Evolutionary conservation across 2,329 filamentous ascomycete genomes (phyloP).

Genomic region (Chaetomium sp.): DNA sequence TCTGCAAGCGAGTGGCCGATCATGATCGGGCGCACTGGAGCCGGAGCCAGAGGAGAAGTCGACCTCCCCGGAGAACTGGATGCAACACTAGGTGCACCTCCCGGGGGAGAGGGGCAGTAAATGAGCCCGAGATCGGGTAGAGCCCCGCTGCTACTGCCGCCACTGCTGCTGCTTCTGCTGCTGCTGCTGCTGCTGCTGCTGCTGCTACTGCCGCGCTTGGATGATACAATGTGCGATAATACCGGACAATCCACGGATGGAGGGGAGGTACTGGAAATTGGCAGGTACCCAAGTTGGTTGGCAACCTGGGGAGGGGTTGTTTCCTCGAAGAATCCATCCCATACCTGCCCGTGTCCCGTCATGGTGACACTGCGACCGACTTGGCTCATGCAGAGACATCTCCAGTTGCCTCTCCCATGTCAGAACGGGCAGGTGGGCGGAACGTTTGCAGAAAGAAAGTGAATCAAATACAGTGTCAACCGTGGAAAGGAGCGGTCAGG

Average conservation of each 20-base stretch:
- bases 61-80: neutral
- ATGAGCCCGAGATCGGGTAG: slow-evolving; percentile 12
- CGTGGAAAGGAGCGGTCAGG: slow-evolving; percentile 4
- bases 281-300: too few relatives aligned
- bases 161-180: too few relatives aligned
- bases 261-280: neutral
- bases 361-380: slow-evolving; percentile 7
- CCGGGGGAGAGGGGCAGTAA: neutral
- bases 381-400: neutral
- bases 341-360: neutral
- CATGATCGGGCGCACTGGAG: neutral
- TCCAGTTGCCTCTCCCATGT: neutral
- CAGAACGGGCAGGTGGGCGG: slow-evolving; percentile 6
- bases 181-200: neutral
- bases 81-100: slow-evolving; percentile 17
- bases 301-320: neutral
- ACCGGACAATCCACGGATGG: neutral
- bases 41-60: neutral
- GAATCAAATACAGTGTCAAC: neutral
- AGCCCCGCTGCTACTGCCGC: slow-evolving; percentile 4
- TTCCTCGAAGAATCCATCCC: neutral
- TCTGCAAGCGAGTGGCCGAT: neutral
- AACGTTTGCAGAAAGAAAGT: neutral
- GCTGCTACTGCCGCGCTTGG: neutral
- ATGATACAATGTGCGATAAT: neutral